Conservation (phyloP, 2,329 filamentous ascomycete genomes). For the Thelonectria rubi region DNA sequence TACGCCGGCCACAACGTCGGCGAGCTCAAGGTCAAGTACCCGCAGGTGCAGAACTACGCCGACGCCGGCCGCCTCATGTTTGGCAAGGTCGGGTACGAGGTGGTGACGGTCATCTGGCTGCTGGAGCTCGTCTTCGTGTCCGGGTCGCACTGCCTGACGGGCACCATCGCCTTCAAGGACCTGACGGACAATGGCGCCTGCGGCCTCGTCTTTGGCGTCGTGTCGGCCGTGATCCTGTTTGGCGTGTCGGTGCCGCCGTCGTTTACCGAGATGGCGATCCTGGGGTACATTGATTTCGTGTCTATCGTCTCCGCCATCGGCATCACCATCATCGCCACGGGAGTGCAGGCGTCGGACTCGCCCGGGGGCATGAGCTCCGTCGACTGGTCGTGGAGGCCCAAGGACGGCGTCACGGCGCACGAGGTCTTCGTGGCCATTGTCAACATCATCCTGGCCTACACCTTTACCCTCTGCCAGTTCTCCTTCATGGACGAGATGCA, state of each 20-base stretch:
- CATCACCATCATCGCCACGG: slow-evolving; percentile 23
- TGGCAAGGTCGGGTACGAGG: slow-evolving; percentile 20
- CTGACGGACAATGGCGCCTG: slow-evolving; percentile 23
- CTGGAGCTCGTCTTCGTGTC: slow-evolving; percentile 25
- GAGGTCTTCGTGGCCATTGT: slow-evolving; percentile 24
- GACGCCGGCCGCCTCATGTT: slow-evolving; percentile 24
- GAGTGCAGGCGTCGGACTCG: slow-evolving; percentile 12
- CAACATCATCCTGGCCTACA: slow-evolving; percentile 26
- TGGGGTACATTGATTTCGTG: slow-evolving; percentile 23
- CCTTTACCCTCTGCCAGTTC: slow-evolving; percentile 25
- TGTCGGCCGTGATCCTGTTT: slow-evolving; percentile 25
- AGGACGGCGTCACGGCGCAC: slow-evolving; percentile 21
- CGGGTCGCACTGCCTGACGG: slow-evolving; percentile 23
- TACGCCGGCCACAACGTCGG: slow-evolving; percentile 23
- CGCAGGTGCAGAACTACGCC: slow-evolving; percentile 22
- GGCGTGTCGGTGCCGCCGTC: slow-evolving; percentile 21
- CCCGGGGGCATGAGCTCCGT: slow-evolving; percentile 16
- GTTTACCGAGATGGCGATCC: slow-evolving; percentile 22
- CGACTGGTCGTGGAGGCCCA: slow-evolving; percentile 23
- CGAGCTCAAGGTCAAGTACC: slow-evolving; percentile 24
- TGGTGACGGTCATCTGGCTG: slow-evolving; percentile 16
- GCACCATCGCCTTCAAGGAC: slow-evolving; percentile 23
- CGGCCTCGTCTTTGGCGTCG: slow-evolving; percentile 19
- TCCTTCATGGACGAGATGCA: slow-evolving; percentile 29
- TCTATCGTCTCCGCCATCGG: slow-evolving; percentile 23